These are phyloP conservation scores for Trichothecium roseum DNA, from an alignment of 2,329 filamentous ascomycete genomes.

Conservation along the genomic window DNA sequence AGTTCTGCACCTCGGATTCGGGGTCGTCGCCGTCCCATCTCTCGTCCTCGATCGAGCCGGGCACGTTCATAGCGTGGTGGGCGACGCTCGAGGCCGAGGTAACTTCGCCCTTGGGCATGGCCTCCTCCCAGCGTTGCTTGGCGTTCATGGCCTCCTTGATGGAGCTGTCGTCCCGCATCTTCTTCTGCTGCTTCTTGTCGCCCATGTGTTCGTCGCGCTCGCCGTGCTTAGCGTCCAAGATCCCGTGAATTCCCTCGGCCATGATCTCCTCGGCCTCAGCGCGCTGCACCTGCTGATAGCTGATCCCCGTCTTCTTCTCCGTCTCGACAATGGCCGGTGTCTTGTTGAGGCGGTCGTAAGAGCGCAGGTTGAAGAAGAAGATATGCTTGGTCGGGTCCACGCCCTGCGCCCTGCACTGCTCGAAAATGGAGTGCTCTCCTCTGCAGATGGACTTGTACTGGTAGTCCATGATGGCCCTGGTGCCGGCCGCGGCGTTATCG, in stretches of 20 bases:
- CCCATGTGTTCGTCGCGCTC: slow-evolving; percentile 41
- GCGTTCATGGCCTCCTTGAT: slow-evolving; percentile 30
- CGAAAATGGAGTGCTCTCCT: slow-evolving; percentile 84
- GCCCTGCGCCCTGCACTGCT: slow-evolving; percentile 59
- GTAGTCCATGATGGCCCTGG: slow-evolving; percentile 94
- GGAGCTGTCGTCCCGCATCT: slow-evolving; percentile 23
- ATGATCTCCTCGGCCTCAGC: slow-evolving; percentile 86
- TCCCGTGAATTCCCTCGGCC: slow-evolving; percentile 59
- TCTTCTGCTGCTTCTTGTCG: slow-evolving; percentile 21
- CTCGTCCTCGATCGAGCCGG: slow-evolving; percentile 53
- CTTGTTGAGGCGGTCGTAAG: slow-evolving; percentile 85
- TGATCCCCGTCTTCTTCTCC: slow-evolving; percentile 72
- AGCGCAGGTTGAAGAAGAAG: slow-evolving; percentile 88
- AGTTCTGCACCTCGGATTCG: slow-evolving; percentile 72
- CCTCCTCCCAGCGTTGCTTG: slow-evolving; percentile 42
- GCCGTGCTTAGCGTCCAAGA: slow-evolving; percentile 28
- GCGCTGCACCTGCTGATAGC: slow-evolving; percentile 77
- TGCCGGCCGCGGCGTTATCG: slow-evolving; percentile 73
- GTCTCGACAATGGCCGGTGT: slow-evolving; percentile 63
- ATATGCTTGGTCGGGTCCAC: slow-evolving; percentile 73
- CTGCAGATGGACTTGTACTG: slow-evolving; percentile 95
- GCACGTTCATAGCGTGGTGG: slow-evolving; percentile 68
- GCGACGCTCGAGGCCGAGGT: slow-evolving; percentile 43
- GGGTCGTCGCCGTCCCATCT: slow-evolving; percentile 62
- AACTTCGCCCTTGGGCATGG: slow-evolving; percentile 24